A percentile compares a stretch with the other conserved stretches of the same genome.
Conservation (phyloP, 2,329 filamentous ascomycete species). For the Penicillium sp. region DNA sequence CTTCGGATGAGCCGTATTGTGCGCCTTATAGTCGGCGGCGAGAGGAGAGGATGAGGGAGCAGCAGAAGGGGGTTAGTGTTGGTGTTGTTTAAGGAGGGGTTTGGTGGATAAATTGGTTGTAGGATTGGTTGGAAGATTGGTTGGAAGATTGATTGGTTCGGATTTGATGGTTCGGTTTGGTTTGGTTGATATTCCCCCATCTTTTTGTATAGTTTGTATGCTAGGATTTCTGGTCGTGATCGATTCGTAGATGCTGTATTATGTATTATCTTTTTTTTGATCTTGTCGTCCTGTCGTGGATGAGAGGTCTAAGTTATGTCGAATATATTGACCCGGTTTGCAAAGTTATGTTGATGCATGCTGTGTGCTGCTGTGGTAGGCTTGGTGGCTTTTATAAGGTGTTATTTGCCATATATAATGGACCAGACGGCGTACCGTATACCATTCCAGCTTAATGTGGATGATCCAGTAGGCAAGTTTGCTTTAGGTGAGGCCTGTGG, state of each 20-base stretch:
- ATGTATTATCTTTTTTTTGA: not conserved
- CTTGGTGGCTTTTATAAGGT: no score
- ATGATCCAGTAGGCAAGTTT: no score
- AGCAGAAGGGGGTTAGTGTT: constrained; percentile 39
- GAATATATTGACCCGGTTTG: no score
- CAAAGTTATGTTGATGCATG: no score
- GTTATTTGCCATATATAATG: no score
- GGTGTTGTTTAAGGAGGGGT: constrained; percentile 41
- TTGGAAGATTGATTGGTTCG: not conserved
- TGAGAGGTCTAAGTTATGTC: no score
- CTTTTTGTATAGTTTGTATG: constrained; percentile 12
- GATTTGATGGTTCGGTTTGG: not conserved
- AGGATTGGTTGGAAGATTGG: no score
- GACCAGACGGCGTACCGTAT: no score
- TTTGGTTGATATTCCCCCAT: constrained; percentile 22
- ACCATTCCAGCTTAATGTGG: no score
- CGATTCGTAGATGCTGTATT: not conserved
- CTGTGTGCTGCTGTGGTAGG: no score
- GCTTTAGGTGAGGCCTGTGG: no score
- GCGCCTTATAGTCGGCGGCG: constrained; percentile 44
- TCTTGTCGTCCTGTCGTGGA: not conserved
- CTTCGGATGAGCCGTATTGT: constrained; percentile 45
- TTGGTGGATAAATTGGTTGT: no score
- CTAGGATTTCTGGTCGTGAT: not conserved
- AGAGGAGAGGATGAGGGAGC: constrained; percentile 43